Conservation (phyloP, 331 rosid species). For the Cydonia oblonga region DNA sequence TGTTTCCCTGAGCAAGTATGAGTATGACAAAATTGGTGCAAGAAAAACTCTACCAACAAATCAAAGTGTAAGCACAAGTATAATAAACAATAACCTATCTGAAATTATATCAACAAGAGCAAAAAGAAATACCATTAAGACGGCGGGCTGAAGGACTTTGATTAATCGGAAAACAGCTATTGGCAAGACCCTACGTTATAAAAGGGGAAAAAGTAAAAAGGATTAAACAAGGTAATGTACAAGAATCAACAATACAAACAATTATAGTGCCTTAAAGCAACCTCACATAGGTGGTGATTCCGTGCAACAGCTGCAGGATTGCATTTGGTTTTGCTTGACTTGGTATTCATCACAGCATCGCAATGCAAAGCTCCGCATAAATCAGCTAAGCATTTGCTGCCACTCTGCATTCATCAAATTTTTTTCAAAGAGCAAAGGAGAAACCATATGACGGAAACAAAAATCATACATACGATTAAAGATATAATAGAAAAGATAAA, state of each 20-base stretch:
- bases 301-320: constrained; percentile 67
- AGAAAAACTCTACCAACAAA: constrained; percentile 51
- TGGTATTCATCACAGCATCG: constrained; percentile 40
- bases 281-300: constrained; percentile 83
- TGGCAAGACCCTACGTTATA: constrained; percentile 55
- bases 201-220: not conserved
- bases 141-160: constrained; percentile 65
- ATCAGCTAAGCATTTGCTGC: constrained; percentile 79
- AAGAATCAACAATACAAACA: constrained; percentile 2
- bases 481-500: not conserved
- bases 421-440: not conserved
- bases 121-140: constrained; percentile 52
- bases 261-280: constrained; percentile 32
- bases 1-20: constrained; percentile 67
- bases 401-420: constrained; percentile 35
- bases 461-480: not conserved
- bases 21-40: constrained; percentile 82
- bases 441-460: not conserved
- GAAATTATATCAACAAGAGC: not conserved
- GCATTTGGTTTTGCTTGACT: constrained; percentile 58
- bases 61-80: constrained; percentile 15
- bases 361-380: constrained; percentile 87
- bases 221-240: not conserved
- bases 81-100: constrained; percentile 7
- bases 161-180: constrained; percentile 55